Evolutionary conservation across 163 green algal species (phyloP).

Genomic region (Scenedesmus sp.): DNA sequence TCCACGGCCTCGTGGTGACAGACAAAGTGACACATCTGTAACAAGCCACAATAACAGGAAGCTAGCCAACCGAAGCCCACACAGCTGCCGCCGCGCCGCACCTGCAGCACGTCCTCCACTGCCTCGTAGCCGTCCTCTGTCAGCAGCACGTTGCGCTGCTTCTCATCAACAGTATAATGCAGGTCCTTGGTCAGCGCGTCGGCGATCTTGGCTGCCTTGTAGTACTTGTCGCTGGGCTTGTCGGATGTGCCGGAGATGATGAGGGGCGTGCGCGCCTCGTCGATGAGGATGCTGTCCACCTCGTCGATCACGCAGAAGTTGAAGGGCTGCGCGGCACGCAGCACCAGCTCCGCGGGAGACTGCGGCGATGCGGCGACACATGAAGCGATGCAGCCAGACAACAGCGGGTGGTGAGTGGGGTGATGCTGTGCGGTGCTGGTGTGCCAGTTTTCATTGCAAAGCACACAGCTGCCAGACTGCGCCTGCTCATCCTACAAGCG

Average conservation of each 20-base stretch:
- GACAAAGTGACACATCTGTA: no score
- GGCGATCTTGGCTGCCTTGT: slow-evolving; percentile 93
- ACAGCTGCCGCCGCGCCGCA: slow-evolving; percentile 30
- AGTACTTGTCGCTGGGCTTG: slow-evolving; percentile 91
- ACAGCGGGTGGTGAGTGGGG: not conserved
- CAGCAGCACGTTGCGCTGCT: slow-evolving; percentile 96
- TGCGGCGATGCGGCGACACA: slow-evolving; percentile 15
- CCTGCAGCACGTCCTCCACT: slow-evolving; percentile 88
- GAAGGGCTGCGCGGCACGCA: slow-evolving; percentile 83
- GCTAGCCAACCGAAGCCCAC: no score
- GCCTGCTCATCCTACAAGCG: no score
- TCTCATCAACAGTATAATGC: slow-evolving; percentile 99
- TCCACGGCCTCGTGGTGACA: not conserved
- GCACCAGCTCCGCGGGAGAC: slow-evolving; percentile 86
- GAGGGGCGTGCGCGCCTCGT: slow-evolving; percentile 98
- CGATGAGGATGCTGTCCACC: slow-evolving; percentile 99
- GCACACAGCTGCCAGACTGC: no score
- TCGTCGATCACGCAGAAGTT: slow-evolving; percentile 99
- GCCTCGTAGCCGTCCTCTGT: slow-evolving; percentile 98
- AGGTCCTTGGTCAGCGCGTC: slow-evolving; percentile 77
- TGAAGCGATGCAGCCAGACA: not conserved
- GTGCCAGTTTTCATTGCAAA: no score
- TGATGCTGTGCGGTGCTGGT: not conserved
- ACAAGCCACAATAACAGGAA: no score
- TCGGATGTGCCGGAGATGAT: slow-evolving; percentile 96